Percentiles rank a stretch among this genome's conserved stretches.
Conservation (phyloP, 2,329 filamentous ascomycete species). For the Tolypocladium amazonense region DNA sequence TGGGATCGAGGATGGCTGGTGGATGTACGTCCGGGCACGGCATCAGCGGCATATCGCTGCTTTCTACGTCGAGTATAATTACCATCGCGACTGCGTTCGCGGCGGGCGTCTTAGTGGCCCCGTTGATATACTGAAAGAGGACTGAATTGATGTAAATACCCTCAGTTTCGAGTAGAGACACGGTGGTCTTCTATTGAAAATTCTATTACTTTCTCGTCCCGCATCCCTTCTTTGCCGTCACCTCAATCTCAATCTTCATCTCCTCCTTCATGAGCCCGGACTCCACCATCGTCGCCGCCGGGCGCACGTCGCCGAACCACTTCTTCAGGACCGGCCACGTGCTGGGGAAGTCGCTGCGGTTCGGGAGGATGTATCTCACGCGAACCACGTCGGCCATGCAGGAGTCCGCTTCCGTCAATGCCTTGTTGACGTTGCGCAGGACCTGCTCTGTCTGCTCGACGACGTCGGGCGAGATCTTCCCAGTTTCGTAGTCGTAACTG, state of each 20-base stretch:
- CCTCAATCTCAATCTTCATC: slow-evolving; percentile 33
- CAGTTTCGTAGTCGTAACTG: slow-evolving; percentile 41
- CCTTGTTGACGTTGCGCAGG: slow-evolving; percentile 33
- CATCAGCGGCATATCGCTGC: slow-evolving; percentile 53
- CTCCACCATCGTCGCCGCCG: slow-evolving; percentile 44
- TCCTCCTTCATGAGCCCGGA: slow-evolving; percentile 38
- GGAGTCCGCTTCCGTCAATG: slow-evolving; percentile 31
- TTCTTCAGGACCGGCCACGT: slow-evolving; percentile 39
- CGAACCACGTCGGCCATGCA: slow-evolving; percentile 36
- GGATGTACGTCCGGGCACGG: slow-evolving; percentile 62
- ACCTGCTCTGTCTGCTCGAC: slow-evolving; percentile 38
- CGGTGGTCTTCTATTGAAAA: not conserved
- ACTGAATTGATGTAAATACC: not conserved
- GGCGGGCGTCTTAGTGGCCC: slow-evolving; percentile 27
- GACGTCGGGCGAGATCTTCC: slow-evolving; percentile 31
- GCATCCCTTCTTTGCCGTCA: slow-evolving; percentile 25
- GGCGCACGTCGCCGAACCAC: slow-evolving; percentile 38
- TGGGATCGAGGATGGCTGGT: slow-evolving; percentile 52
- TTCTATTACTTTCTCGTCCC: not conserved
- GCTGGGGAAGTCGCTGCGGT: slow-evolving; percentile 33
- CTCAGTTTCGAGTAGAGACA: not conserved
- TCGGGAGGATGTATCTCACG: slow-evolving; percentile 40
- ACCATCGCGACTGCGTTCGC: slow-evolving; percentile 49
- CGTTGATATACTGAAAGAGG: slow-evolving; percentile 13
- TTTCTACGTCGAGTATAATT: slow-evolving; percentile 51